Base-by-base conservation (phyloP, 2,329 filamentous ascomycete genomes). In the Neonectria coccinea region DNA sequence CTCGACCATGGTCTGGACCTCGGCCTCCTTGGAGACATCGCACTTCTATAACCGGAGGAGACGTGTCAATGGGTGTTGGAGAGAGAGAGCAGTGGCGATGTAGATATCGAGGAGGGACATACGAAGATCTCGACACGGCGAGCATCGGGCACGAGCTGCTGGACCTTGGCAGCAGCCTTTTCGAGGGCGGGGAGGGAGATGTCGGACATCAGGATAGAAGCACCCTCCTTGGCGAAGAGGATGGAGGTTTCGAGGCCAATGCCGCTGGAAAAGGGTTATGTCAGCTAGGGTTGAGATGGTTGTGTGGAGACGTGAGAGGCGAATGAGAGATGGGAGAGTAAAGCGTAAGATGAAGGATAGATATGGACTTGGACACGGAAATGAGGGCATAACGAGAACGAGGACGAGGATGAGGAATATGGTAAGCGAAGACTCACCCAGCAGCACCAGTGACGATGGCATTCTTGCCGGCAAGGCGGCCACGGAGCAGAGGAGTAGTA, bases 191-290 rank as follows among this genome's bases (percentile, higher is more conserved):
- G 88, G 48, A 85, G 87, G 5, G 93, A 95, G 72, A 97, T 93
- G 76, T 97, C 94, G 66, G 91, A 88, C 88, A 97, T 89, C 70
- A 97, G 83, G 61, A 97, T 89, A 67, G 88, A 91, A 75, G 93
- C 94, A 67, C 94, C 94, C 83, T 97, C 94, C 69, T 91, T 91
- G 64, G 90, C 91, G 76, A 97, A 97, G 64, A 97, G 91, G 71
- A 97, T 94, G 60, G 88, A 88, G 2, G 94, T 97, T 83, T 97
- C 94, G 53, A 97, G 91, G 70, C 94, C 94, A 75, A 97, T 97
- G 75, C 94, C 94, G 75, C 94, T 94, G 75, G 22, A 18, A 8
- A 41, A 8, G 8, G 20, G 7, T 42, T 42, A 10, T 7, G 58
- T 73, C 42, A 66, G 67, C 33, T 36, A 22, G 36, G 36, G 51